Evolutionary conservation across 2,329 filamentous ascomycete species (phyloP), one percentile per base, ranked within the genome.

Genomic region (Lasiodiplodia theobromae): DNA sequence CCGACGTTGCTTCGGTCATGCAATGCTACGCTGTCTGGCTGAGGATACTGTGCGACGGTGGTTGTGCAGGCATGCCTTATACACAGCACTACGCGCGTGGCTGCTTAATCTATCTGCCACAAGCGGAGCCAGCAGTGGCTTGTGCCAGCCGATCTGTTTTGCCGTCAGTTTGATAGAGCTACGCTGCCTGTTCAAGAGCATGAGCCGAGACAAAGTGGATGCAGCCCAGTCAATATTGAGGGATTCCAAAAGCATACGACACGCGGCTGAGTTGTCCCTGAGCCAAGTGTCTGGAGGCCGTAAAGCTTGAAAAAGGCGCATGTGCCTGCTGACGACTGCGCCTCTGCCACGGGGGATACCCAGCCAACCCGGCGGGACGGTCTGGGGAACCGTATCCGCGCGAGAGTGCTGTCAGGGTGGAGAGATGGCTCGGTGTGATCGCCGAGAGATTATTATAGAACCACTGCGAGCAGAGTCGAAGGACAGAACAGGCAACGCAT

Each of bases 401-500:
- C 58, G 44, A 51, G 58, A 49, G 40, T n/a, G 5, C 28, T n/a
- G 57, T 47, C 58, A 16, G 25, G 47, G 47, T 64, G 47, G 58
- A 64, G 60, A 52, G 60, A 64, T 18, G 23, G 25, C 21, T 64
- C 44, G 44, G 21, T 16, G 25, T 38, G 60, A 64, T 64, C 60
- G n/a, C 44, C n/a, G 60, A 16, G 8, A 44, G 60, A 64, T 64
- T 64, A 52, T 64, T 64, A 64, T 52, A 64, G 60, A 34, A 64
- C 47, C 28, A 64, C 60, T 37, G 21, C n/a, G 28, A 40, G 16
- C 60, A 25, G 21, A 31, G 25, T 10, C 37, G 12, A 47, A 28
- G 18, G 11, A 57, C 54, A 31, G 52, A 56, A 56, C 25, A 21
- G 44, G 40, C 44, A 63, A 49, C 28, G 58, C 58, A 47, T 16